Evolutionary conservation across 495 filamentous ascomycete species (phyloP).

Genomic region (Tuber umbilicatum): DNA sequence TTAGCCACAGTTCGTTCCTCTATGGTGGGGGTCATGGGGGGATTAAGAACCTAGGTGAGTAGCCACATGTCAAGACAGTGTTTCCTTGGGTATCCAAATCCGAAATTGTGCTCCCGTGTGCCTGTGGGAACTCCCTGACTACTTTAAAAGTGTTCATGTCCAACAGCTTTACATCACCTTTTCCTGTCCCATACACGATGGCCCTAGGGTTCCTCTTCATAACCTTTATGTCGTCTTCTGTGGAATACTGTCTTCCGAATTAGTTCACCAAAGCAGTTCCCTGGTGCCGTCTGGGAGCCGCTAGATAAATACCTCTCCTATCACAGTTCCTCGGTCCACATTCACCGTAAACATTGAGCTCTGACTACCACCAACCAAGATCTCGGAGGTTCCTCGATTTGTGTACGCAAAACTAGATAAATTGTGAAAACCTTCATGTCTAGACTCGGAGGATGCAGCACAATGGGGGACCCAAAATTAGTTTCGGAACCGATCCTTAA

Average conservation of each 20-base stretch:
- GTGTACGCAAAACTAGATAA: constrained; percentile 91
- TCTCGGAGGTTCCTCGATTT: constrained; percentile 68
- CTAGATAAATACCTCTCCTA: constrained; percentile 54
- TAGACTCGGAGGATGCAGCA: constrained; percentile 31
- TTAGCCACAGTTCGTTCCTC: constrained; percentile 7
- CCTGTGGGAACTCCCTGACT: constrained; percentile 72
- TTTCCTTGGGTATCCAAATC: constrained; percentile 94
- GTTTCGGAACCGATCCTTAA: not conserved
- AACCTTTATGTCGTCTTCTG: constrained; percentile 70
- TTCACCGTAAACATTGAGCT: constrained; percentile 84
- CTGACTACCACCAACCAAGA: constrained; percentile 81
- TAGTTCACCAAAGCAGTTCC: constrained; percentile 12
- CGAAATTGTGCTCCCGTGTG: constrained; percentile 73
- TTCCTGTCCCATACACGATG: constrained; percentile 82
- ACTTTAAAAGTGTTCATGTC: constrained; percentile 69
- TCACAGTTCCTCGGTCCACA: constrained; percentile 72
- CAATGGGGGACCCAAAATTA: not conserved
- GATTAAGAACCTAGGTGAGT: constrained; percentile 59
- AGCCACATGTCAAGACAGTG: constrained; percentile 90
- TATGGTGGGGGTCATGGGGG: not conserved
- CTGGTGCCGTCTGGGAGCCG: not conserved
- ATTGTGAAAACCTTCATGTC: constrained; percentile 68
- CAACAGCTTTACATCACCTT: constrained; percentile 77
- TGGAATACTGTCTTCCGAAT: constrained; percentile 50
- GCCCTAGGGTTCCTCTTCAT: constrained; percentile 78